Base-by-base conservation (phyloP, 1,284 basidiomycete species). In the Testicularia cyperi region DNA sequence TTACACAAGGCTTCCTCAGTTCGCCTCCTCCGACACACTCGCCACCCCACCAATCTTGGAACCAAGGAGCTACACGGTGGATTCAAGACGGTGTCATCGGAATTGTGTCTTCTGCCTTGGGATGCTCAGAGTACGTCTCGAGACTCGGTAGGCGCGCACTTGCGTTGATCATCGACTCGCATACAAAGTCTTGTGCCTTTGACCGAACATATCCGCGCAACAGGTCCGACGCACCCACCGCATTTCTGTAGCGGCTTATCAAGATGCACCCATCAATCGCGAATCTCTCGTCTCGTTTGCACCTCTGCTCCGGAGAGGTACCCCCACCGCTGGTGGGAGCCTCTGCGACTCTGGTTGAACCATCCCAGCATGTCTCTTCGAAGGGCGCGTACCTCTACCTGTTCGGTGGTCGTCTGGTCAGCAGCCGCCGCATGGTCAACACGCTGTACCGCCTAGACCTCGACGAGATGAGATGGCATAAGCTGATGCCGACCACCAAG, bases 321-420 rank as follows among this genome's bases (percentile, higher is more conserved):
- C 70, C 70, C 2, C 70, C 70, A 8, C 70, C 70, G 7, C 45
- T 72, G 16, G 70, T 72, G 6, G 70, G 70, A 15, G 68, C 70
- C 2, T 71, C 70, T 19, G 54, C 66, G 7, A 66, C 63, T 16
- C 47, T 71, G 20, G 65, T 73, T 34, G 64, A 72, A 33, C 46
- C 34, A 22, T 16, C 29, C 3, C 36, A 30, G 10, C 25, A 45
- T 37, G 47, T 21, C 39, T 14, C 28, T 27, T 22, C n/a, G 13
- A 38, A 25, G 16, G 28, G 42, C 19, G 44, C 61, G 2, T 35
- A 55, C 21, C 21, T 70, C 33, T 71, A 71, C 38, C 55, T 73
- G 27, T 73, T 73, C 23, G 70, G 68, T 4, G 70, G 70, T 19
- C 64, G 70, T 15, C 58, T 73, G 20, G 70, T 69, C 45, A 65